Base-by-base conservation (phyloP, 2,329 filamentous ascomycete genomes). In the Metarhizium sp. region DNA sequence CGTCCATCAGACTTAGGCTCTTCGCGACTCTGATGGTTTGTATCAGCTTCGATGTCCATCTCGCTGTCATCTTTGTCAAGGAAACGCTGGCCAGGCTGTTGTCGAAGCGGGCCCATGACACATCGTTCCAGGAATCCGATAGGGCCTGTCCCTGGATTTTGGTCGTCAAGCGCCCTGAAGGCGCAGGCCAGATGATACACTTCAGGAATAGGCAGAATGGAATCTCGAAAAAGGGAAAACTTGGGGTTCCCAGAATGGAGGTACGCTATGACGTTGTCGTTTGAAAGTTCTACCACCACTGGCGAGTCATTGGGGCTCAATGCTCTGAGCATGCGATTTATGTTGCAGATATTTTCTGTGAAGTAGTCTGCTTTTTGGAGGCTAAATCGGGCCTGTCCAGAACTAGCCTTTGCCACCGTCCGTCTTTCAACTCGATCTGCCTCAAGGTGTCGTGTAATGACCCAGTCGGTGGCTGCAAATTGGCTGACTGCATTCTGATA, bases 331-430 rank as follows among this genome's bases (percentile, higher is more conserved):
- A 79, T 78, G 51, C 70, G 68, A 55, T 71, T 71, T 56, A 79
- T 70, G 51, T 80, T 80, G 55, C 61, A 60, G 20, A 78, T 58
- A 57, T 80, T 80, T 52, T 78, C 75, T 14, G 66, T 57, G 29
- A 75, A 66, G n/a, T 70, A 68, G 58, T 78, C 75, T 14, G 65
- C 63, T 48, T 67, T 64, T 57, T 71, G 68, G 11, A 72, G 55
- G 34, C 55, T 63, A 18, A 62, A 59, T 2, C 55, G 45, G 8
- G 40, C 40, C 2, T 13, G 20, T 1, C 11, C 34, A 16, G 46
- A 36, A 7, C 13, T 49, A 14, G 10, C 11, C 50, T 42, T 56
- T 20, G 30, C 43, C 52, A 7, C 50, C 52, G 7, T 52, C n/a
- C 20, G 29, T 11, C 48, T 60, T 36, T 63, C 65, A 36, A 60